These are phyloP conservation scores for Mollisiaceae sp. DNA, from an alignment of 2,329 filamentous ascomycete species.

Conservation along the genomic window DNA sequence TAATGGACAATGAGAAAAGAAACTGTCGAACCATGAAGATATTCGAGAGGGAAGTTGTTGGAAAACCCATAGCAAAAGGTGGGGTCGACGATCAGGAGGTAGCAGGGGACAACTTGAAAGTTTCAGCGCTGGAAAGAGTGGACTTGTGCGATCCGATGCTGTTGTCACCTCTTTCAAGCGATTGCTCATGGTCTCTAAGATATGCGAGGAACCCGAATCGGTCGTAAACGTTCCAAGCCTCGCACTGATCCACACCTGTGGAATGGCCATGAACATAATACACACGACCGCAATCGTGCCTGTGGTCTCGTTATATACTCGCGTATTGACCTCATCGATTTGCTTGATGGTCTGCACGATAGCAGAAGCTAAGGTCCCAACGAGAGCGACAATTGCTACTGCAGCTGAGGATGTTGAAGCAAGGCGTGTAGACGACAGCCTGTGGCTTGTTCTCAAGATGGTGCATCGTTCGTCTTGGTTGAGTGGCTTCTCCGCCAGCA, in stretches of 20 bases:
- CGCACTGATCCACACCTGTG: constrained; percentile 11
- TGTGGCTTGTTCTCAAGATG: constrained; percentile 3
- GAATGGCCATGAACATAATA: constrained; percentile 11
- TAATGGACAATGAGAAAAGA: neutral
- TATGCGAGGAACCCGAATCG: constrained; percentile 5
- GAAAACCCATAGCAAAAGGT: neutral
- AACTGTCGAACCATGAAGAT: neutral
- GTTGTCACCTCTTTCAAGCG: neutral
- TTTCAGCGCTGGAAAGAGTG: constrained; percentile 7
- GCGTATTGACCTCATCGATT: constrained; percentile 7
- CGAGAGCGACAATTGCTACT: constrained; percentile 1
- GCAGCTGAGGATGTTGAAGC: neutral
- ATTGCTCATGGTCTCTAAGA: constrained; percentile 6
- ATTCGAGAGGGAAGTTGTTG: neutral
- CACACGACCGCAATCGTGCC: constrained; percentile 6
- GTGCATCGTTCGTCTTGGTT: neutral
- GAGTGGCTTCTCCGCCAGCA: neutral
- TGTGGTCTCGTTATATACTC: constrained; percentile 7
- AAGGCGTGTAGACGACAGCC: neutral
- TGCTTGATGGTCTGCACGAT: constrained; percentile 12
- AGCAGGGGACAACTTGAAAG: neutral
- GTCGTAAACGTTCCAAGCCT: constrained; percentile 13
- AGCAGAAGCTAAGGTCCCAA: constrained; percentile 10
- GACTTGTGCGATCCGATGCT: neutral
- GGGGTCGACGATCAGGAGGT: neutral